Conservation (phyloP, 768 basidiomycete species). For the Termitomyces sp. region DNA sequence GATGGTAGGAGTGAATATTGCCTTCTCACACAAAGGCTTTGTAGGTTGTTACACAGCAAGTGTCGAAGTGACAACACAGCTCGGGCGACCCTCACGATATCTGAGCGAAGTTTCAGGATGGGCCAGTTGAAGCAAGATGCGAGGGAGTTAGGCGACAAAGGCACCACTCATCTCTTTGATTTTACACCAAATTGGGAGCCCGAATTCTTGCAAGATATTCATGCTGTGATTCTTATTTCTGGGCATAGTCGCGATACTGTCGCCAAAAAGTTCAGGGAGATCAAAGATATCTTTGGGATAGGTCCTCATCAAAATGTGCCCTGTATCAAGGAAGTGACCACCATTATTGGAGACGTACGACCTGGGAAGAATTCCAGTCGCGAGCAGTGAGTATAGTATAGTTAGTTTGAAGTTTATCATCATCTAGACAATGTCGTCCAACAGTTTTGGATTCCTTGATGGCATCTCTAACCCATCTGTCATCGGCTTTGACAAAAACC, state of each 20-base stretch:
- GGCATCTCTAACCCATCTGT: slow-evolving; percentile 50
- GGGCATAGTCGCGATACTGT: slow-evolving; percentile 38
- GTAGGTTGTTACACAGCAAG: background rate
- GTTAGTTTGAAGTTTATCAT: background rate
- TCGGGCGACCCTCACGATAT: slow-evolving; percentile 32
- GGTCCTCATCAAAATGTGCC: too few relatives aligned
- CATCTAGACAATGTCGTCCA: background rate
- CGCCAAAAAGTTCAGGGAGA: slow-evolving; percentile 28
- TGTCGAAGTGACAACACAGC: slow-evolving; percentile 16
- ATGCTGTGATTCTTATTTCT: slow-evolving; percentile 49
- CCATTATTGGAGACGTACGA: slow-evolving; percentile 37
- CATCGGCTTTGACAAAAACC: slow-evolving; percentile 33
- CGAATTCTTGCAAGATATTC: slow-evolving; percentile 40
- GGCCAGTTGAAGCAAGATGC: slow-evolving; percentile 44
- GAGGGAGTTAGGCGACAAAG: slow-evolving; percentile 34
- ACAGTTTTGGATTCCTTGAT: slow-evolving; percentile 50
- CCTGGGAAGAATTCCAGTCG: slow-evolving; percentile 40
- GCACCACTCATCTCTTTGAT: slow-evolving; percentile 16
- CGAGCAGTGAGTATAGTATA: slow-evolving; percentile 36
- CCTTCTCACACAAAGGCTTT: slow-evolving; percentile 50
- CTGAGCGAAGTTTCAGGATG: slow-evolving; percentile 27
- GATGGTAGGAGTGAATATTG: slow-evolving; percentile 46
- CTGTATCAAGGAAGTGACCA: slow-evolving; percentile 35
- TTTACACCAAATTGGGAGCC: slow-evolving; percentile 45
- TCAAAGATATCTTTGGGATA: slow-evolving; percentile 35